Base-by-base conservation (phyloP, 176 grass and related monocot species). In the Tillandsia leiboldiana region DNA sequence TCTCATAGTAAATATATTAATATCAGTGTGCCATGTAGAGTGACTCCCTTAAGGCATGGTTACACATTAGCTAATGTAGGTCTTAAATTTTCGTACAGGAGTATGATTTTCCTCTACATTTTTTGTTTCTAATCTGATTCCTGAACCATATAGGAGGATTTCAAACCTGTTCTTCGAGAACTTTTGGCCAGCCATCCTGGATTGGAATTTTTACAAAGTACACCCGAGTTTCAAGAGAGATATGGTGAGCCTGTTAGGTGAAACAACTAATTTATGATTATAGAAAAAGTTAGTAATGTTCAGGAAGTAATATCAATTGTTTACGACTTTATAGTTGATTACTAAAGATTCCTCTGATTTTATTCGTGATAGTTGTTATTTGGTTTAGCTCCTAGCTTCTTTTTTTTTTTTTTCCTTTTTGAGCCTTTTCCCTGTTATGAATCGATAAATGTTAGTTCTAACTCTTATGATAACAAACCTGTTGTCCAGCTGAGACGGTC, bases 161-260 rank as follows among this genome's bases (percentile, higher is more conserved):
- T 99, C 26, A 93, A 90, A 76, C 94, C 87, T 1, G 56, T 99
- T 81, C 89, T 99, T 65, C 81, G 69, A 72, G 94, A 99, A 59
- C 90, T 99, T 77, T 80, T 93, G 89, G 82, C 89, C 51, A 90
- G 81, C 65, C 94, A 99, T 80, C 84, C 87, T 74, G 90, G 94
- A 17, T 77, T 99, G 68, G 94, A 99, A 64, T 99, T 99, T 73
- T 82, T 99, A 72, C 91, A 99, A 75, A 90, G 76, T 59, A 99
- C 94, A 70, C 86, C 87, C 48, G 94, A 99, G 61, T 99, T 99
- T 90, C 94, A 99, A 72, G 89, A 99, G 84, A 87, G 94, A 93
- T 99, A 99, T 82, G 82, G 90, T 93, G 85, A 85, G 69, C 9
- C 17, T 56, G 49, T 53, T 51, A 11, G 17, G 6, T 26, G 51